Conservation (phyloP, 2,329 filamentous ascomycete species). For the Sclerotinia nivalis region DNA sequence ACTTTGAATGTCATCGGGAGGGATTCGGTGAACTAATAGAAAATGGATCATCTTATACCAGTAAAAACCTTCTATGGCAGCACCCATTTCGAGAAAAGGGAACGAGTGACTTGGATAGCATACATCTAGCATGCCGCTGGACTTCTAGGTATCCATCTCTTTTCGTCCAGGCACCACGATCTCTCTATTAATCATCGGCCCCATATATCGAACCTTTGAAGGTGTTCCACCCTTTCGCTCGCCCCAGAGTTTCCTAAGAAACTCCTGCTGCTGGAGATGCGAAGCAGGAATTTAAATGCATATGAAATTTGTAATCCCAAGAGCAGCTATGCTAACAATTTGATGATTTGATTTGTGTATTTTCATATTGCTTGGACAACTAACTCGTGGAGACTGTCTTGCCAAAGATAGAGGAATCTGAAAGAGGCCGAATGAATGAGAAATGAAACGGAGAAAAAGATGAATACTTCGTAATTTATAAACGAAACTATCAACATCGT, state of each 20-base stretch:
- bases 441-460: neutral
- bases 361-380: neutral
- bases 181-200: neutral
- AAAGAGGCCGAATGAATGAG: neutral
- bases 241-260: neutral
- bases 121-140: neutral
- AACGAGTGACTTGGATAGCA: neutral
- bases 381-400: neutral
- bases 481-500: neutral
- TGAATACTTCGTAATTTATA: neutral
- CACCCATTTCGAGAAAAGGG: neutral
- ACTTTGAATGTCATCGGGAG: no score
- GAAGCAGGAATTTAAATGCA: neutral
- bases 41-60: no score
- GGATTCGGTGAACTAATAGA: neutral
- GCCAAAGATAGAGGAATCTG: neutral
- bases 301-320: neutral
- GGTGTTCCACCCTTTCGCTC: neutral
- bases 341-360: neutral
- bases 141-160: no score
- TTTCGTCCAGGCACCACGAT: neutral
- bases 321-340: neutral
- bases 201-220: no score
- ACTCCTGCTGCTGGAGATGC: neutral
- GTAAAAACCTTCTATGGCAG: neutral